Percentiles rank a stretch among this genome's conserved stretches.
phyloP scores from a whole-genome alignment of 2,329 filamentous ascomycete genomes.

The Davidsoniella neocaledoniae region DNA sequence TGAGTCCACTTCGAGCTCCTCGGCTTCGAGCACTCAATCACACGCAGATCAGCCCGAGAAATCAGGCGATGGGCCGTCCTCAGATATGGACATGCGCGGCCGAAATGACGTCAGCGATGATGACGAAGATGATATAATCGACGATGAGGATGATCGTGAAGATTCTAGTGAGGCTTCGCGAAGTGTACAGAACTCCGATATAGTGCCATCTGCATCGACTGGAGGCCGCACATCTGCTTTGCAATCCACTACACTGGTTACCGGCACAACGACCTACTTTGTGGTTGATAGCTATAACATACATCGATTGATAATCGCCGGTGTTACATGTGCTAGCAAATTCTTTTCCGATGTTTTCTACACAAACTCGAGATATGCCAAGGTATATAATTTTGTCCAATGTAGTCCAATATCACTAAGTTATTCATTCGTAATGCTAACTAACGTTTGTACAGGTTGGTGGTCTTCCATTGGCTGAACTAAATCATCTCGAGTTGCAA shows the following conservation, averaged over 20 bases:
- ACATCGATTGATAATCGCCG: conserved; percentile 86
- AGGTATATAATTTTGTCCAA: conserved; percentile 43
- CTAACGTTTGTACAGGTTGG: conserved; percentile 51
- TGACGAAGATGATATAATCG: conserved; percentile 8
- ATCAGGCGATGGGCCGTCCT: neutral
- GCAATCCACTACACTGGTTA: conserved; percentile 15
- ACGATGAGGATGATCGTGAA: neutral
- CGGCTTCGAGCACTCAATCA: no score
- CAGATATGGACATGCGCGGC: conserved; percentile 1
- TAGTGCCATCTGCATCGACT: conserved; percentile 22
- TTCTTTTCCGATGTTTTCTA: conserved; percentile 99
- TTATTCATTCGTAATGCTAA: neutral
- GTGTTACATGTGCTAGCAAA: conserved; percentile 95
- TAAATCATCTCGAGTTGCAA: conserved; percentile 92
- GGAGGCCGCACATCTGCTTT: no score
- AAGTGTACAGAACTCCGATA: conserved; percentile 15
- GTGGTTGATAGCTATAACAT: conserved; percentile 99
- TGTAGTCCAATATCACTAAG: neutral
- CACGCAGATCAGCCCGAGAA: no score
- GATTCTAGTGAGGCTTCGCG: neutral
- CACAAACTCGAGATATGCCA: conserved; percentile 96
- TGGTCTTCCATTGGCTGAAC: conserved; percentile 73
- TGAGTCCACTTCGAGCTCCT: no score
- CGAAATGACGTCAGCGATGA: conserved; percentile 2
- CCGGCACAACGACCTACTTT: conserved; percentile 40